phyloP scores from a whole-genome alignment of 2,329 filamentous ascomycete genomes.

The Colletotrichum sp. region DNA sequence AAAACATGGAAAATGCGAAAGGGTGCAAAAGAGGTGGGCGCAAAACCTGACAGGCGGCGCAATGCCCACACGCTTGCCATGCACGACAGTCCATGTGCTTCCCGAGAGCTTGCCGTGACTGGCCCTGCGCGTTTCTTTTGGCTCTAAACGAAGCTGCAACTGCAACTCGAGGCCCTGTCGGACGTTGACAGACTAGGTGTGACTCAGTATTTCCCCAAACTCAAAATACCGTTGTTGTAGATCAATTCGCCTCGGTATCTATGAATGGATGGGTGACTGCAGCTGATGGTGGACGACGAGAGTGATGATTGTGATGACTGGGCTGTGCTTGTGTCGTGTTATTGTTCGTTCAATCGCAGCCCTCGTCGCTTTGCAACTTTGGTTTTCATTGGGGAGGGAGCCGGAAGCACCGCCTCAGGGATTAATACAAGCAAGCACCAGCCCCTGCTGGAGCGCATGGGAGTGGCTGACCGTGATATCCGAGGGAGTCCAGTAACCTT shows the following conservation, averaged over 20 bases:
- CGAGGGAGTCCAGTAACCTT: not conserved
- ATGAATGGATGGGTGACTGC: not conserved
- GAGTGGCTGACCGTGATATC: constrained; percentile 1
- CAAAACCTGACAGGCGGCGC: not conserved
- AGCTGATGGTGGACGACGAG: not conserved
- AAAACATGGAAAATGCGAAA: not conserved
- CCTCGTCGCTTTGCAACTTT: not conserved
- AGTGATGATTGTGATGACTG: not conserved
- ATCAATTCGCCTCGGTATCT: not conserved
- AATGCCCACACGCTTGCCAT: not conserved
- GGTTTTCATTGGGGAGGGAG: not conserved
- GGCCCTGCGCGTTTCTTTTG: not conserved
- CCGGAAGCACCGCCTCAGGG: constrained; percentile 12
- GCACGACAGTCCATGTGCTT: constrained; percentile 13
- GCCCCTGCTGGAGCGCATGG: not conserved
- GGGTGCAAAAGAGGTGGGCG: not conserved
- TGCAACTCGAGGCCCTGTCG: not conserved
- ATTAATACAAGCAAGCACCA: not conserved
- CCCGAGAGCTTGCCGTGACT: not conserved
- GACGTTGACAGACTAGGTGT: not conserved
- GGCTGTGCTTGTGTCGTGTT: not conserved
- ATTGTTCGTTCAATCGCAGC: not conserved
- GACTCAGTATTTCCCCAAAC: not conserved
- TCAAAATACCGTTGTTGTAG: not conserved
- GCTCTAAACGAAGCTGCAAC: not conserved